Conservation (phyloP, 805 yeast species). For the Candida corydali region DNA sequence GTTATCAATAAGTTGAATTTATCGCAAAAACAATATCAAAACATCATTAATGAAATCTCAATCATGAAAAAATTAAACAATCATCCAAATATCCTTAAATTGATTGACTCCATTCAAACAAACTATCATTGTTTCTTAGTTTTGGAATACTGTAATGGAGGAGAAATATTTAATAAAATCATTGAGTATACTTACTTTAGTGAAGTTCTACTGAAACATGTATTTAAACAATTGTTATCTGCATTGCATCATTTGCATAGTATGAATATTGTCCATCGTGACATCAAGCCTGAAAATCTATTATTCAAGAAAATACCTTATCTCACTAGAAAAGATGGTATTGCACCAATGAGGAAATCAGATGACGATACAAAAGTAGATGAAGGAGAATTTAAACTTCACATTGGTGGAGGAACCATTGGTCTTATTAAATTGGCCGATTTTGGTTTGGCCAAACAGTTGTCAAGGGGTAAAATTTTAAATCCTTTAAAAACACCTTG, state of each 20-base stretch:
- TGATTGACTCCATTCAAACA: conserved; percentile 52
- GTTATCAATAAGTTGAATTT: conserved; percentile 62
- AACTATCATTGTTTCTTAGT: conserved; percentile 55
- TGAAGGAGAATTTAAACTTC: conserved; percentile 53
- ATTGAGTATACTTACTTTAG: conserved; percentile 73
- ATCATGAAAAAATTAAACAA: conserved; percentile 65
- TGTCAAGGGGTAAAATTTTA: conserved; percentile 23
- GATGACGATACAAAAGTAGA: conserved; percentile 60
- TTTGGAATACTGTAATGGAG: conserved; percentile 69
- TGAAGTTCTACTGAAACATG: conserved; percentile 69
- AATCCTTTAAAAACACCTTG: conserved; percentile 61
- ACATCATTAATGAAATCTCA: conserved; percentile 66
- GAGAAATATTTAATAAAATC: conserved; percentile 77
- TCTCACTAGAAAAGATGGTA: conserved; percentile 33
- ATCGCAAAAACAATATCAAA: conserved; percentile 47
- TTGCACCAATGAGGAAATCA: conserved; percentile 39
- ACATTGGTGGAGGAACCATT: conserved; percentile 60
- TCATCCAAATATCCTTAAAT: conserved; percentile 55
- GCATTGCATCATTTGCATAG: conserved; percentile 66
- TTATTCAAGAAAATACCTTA: conserved; percentile 55
- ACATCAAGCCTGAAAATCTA: conserved; percentile 78
- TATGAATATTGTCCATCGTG: conserved; percentile 72
- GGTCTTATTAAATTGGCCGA: conserved; percentile 66
- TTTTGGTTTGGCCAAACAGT: conserved; percentile 63
- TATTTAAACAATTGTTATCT: conserved; percentile 65